These are phyloP conservation scores for Fusarium piperis DNA, from an alignment of 2,329 filamentous ascomycete species.

Conservation along the genomic window DNA sequence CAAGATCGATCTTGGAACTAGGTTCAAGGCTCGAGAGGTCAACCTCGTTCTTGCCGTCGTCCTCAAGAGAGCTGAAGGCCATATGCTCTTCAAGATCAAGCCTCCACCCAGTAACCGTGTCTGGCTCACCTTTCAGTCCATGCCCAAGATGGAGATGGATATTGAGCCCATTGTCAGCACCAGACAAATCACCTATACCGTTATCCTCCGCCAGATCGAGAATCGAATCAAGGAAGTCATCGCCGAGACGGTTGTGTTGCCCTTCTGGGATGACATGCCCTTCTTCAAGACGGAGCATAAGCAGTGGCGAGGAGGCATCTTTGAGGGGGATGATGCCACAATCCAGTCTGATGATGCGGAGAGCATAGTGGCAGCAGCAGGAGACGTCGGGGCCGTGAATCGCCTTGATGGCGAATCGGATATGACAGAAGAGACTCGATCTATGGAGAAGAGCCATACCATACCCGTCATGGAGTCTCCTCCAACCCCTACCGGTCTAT, in stretches of 20 bases:
- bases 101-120: constrained; percentile 93
- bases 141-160: constrained; percentile 92
- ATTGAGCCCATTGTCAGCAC: constrained; percentile 96
- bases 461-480: constrained; percentile 55
- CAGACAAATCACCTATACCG: constrained; percentile 91
- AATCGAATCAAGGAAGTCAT: constrained; percentile 94
- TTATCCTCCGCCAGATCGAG: constrained; percentile 93
- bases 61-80: constrained; percentile 85
- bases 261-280: constrained; percentile 96
- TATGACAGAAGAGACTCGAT: constrained; percentile 52
- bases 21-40: constrained; percentile 91
- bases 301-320: constrained; percentile 86
- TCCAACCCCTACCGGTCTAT: constrained; percentile 53
- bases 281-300: constrained; percentile 86
- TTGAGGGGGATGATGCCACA: constrained; percentile 64
- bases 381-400: constrained; percentile 60
- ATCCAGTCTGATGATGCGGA: constrained; percentile 37
- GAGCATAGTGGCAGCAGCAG: constrained; percentile 48
- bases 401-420: constrained; percentile 54
- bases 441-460: constrained; percentile 66
- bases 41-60: constrained; percentile 88
- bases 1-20: constrained; percentile 86
- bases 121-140: constrained; percentile 96
- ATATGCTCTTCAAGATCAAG: constrained; percentile 87
- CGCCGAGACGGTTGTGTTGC: constrained; percentile 88